Base-by-base conservation (phyloP, 2,329 filamentous ascomycete species). In the Nannizzia gypsea region DNA sequence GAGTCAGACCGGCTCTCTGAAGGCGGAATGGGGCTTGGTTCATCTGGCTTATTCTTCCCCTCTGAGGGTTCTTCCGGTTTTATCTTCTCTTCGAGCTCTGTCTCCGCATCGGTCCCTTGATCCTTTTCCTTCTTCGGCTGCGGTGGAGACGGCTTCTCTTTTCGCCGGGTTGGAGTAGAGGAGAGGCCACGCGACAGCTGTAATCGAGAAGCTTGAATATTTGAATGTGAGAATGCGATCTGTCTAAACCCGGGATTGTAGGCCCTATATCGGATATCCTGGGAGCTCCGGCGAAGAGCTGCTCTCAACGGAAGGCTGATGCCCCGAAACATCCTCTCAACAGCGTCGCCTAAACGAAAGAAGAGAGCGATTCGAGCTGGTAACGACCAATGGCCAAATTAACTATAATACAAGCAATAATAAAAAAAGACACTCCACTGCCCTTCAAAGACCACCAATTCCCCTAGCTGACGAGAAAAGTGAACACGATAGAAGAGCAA, bases 301-400 rank as follows among this genome's bases (percentile, higher is more conserved):
- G 77, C 76, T 76, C 83, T 81, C 84, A 83, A 87, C 74, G 83
- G 81, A 69, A 85, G 73, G 66, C 80, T 81, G 73, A 83, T 82
- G 68, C 81, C 79, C 76, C 83, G 82, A 71, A 84, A 78, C 84
- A 86, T 87, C 72, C 55, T 31, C 58, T 20, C n/a, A 24, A 20
- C 20, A 13, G 22, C 20, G 20, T 13, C 20, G 6, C 17, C 24
- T 36, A 57, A 24, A 26, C 56, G 17, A 56, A 38, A 42, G 59
- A 52, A 34, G 28, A 26, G 42, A 54, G 48, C 6, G 44, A 46
- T 17, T 5, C 55, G 5, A 56, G 48, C 17, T 17, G 31, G 11
- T 38, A 60, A 42, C 44, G 11, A 48, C 24, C 20, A 20, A 24
- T 24, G 44, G 20, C 44, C 44, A 61, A 22, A 24, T 22, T n/a